Evolutionary conservation across 2,329 filamentous ascomycete genomes (phyloP).

Genomic region (Neocatenulostroma microsporum): DNA sequence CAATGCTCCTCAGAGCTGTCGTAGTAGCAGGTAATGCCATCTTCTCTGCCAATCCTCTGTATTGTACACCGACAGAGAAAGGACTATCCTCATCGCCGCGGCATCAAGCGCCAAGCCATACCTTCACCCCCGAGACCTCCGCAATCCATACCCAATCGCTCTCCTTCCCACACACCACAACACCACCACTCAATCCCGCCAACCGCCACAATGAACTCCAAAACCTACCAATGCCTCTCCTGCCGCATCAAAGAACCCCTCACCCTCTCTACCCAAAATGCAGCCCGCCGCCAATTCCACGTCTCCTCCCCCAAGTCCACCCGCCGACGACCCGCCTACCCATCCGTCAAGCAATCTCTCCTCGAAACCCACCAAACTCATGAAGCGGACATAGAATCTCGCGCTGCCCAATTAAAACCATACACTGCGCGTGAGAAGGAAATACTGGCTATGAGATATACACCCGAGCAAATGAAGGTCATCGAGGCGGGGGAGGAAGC

Average conservation of each 20-base stretch:
- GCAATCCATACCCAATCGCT: not conserved
- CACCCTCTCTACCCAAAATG: slow-evolving; percentile 9
- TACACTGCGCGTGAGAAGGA: slow-evolving; percentile 62
- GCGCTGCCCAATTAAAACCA: slow-evolving; percentile 26
- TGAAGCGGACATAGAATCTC: slow-evolving; percentile 5
- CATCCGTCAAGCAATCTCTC: slow-evolving; percentile 33
- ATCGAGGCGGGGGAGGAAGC: slow-evolving; percentile 73
- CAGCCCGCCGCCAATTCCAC: slow-evolving; percentile 34
- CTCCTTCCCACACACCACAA: not conserved
- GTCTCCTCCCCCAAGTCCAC: slow-evolving; percentile 31
- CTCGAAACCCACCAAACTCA: slow-evolving; percentile 11
- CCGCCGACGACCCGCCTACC: slow-evolving; percentile 36
- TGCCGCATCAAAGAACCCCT: slow-evolving; percentile 22
- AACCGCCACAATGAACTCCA: slow-evolving; percentile 19
- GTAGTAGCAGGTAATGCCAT: slow-evolving; percentile 12
- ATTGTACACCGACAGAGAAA: too few relatives aligned
- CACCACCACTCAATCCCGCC: not conserved
- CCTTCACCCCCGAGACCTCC: slow-evolving; percentile 1
- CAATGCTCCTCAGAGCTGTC: not conserved
- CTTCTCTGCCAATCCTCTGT: not conserved
- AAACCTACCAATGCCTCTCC: slow-evolving; percentile 27
- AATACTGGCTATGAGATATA: slow-evolving; percentile 60
- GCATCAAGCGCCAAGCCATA: slow-evolving; percentile 4
- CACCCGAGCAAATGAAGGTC: slow-evolving; percentile 70
- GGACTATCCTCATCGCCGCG: too few relatives aligned